Percentiles rank a stretch among this genome's conserved stretches.
Conservation (phyloP, 495 filamentous ascomycete species). For the Sabuloglossum arenarium region DNA sequence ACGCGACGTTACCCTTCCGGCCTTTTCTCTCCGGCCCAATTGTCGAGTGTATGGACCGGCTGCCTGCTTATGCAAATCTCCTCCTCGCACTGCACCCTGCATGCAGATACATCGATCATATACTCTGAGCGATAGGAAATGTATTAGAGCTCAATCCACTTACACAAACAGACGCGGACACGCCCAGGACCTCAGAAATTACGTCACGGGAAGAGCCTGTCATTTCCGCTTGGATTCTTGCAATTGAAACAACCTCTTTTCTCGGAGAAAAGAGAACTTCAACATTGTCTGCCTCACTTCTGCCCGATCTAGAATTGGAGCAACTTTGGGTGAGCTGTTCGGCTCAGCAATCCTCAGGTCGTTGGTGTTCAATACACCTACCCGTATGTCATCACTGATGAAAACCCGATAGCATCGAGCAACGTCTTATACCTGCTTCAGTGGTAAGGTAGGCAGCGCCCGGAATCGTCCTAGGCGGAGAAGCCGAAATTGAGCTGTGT, state of each 20-base stretch:
- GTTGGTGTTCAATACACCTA: neutral
- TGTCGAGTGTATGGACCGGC: neutral
- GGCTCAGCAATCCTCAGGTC: neutral
- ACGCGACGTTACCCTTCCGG: neutral
- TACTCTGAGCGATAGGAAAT: neutral
- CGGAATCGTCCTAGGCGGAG: neutral
- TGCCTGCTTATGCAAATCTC: conserved; percentile 1
- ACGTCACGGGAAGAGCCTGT: neutral
- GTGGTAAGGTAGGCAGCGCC: neutral
- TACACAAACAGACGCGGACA: neutral
- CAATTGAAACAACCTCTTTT: neutral
- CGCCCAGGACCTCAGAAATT: neutral
- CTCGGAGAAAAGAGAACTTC: neutral
- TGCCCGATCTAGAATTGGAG: neutral
- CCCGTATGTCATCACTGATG: neutral
- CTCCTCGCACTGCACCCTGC: neutral
- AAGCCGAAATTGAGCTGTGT: neutral
- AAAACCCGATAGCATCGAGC: neutral
- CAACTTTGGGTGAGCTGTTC: neutral
- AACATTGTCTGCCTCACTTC: neutral
- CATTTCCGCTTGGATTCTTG: neutral
- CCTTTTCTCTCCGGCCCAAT: neutral
- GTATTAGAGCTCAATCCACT: neutral
- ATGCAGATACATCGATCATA: neutral
- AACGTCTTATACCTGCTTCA: neutral